Conservation (phyloP, 495 filamentous ascomycete genomes). For the Penicillium steckii region DNA sequence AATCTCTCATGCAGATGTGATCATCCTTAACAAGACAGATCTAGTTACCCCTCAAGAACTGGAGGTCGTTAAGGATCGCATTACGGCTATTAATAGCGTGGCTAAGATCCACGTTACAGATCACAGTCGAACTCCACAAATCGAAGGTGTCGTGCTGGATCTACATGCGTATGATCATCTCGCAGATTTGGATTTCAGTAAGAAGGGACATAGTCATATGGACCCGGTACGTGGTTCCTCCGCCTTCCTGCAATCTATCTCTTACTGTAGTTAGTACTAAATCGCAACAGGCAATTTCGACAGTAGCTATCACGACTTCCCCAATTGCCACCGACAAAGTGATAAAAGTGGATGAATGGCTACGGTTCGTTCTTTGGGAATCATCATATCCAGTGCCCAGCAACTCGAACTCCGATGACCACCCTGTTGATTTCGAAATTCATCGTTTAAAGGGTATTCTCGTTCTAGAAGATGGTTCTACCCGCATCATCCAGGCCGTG, state of each 20-base stretch:
- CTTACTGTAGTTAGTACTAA: too few relatives aligned
- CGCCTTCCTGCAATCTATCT: not conserved
- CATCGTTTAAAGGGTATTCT: constrained; percentile 85
- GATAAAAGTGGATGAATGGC: constrained; percentile 70
- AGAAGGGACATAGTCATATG: constrained; percentile 73
- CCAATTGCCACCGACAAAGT: constrained; percentile 53
- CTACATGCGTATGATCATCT: constrained; percentile 90
- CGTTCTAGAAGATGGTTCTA: constrained; percentile 55
- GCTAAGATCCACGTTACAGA: constrained; percentile 81
- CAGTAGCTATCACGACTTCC: constrained; percentile 65
- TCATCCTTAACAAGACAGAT: constrained; percentile 94
- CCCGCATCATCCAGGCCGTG: constrained; percentile 85
- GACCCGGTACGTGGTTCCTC: constrained; percentile 62
- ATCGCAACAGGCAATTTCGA: constrained; percentile 73
- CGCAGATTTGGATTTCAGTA: constrained; percentile 60
- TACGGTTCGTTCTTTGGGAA: constrained; percentile 84
- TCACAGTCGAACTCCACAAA: constrained; percentile 72
- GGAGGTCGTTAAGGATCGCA: constrained; percentile 58
- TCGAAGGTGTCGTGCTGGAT: constrained; percentile 85
- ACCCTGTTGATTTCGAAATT: constrained; percentile 59
- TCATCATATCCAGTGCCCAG: constrained; percentile 51
- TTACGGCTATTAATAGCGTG: constrained; percentile 83
- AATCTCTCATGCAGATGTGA: constrained; percentile 94
- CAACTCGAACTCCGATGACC: constrained; percentile 1
- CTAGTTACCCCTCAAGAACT: constrained; percentile 72